These are phyloP conservation scores for Plasmodium vivax DNA, from an alignment of 169 alveolate species.

Conservation along the genomic window DNA sequence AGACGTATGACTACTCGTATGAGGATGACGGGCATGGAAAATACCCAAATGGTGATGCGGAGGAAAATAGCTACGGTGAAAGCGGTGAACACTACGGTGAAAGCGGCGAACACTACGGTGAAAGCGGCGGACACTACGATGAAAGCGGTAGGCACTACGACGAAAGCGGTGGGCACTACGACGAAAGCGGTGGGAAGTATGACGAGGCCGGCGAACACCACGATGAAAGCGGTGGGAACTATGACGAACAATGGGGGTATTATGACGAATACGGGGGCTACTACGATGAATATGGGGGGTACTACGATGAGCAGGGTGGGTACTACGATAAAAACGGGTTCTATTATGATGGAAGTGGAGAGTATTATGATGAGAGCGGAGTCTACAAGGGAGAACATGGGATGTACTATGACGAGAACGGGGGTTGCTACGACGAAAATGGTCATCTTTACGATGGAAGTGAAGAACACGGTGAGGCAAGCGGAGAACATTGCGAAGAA, in stretches of 20 bases:
- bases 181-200: neutral
- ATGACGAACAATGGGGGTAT: neutral
- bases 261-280: conserved; percentile 2
- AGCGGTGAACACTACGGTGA: neutral
- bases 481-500: neutral
- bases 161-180: neutral
- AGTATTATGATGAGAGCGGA: conserved; percentile 12
- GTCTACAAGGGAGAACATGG: neutral
- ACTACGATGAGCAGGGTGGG: neutral
- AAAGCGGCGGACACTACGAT: neutral
- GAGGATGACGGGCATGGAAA: neutral
- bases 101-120: neutral
- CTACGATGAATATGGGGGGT: neutral
- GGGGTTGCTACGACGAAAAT: neutral
- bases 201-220: neutral
- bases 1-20: neutral
- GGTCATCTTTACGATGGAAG: neutral
- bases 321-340: neutral
- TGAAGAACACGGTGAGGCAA: neutral
- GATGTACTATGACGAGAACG: neutral
- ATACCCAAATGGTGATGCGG: neutral
- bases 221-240: neutral
- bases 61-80: neutral
- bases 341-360: conserved; percentile 33
- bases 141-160: neutral